These are phyloP conservation scores for Candida tibetensis DNA, from an alignment of 805 yeast species.

Conservation along the genomic window DNA sequence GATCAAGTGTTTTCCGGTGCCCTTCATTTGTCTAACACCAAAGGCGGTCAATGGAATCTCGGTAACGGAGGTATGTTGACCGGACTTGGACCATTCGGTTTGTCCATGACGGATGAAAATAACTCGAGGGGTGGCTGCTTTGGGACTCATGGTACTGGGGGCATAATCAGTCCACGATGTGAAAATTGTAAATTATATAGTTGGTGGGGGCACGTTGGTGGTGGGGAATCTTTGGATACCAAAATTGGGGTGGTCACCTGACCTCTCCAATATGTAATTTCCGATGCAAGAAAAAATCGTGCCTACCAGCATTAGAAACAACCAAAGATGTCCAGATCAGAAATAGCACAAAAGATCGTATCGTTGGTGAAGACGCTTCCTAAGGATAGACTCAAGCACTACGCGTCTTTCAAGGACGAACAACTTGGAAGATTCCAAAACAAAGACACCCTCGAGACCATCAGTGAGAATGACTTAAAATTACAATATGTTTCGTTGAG, in stretches of 20 bases:
- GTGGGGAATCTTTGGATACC: too few relatives aligned
- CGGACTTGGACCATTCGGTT: slow-evolving; percentile 94
- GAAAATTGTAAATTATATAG: too few relatives aligned
- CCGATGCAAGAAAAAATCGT: too few relatives aligned
- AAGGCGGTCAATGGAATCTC: slow-evolving; percentile 75
- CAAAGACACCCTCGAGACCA: slow-evolving; percentile 30
- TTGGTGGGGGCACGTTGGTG: too few relatives aligned
- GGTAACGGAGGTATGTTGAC: slow-evolving; percentile 86
- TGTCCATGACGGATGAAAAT: slow-evolving; percentile 82
- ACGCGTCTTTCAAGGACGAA: slow-evolving; percentile 64
- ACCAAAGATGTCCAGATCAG: slow-evolving; percentile 15
- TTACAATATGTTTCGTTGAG: slow-evolving; percentile 59
- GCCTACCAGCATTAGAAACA: too few relatives aligned
- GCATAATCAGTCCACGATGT: too few relatives aligned
- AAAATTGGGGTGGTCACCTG: too few relatives aligned
- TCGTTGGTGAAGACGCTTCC: slow-evolving; percentile 62
- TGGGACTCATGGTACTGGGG: background rate
- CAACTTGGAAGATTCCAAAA: slow-evolving; percentile 49
- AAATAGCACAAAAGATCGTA: slow-evolving; percentile 56
- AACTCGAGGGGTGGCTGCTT: slow-evolving; percentile 54
- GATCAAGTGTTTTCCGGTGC: slow-evolving; percentile 70
- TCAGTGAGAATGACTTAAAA: slow-evolving; percentile 51
- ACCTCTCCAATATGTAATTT: too few relatives aligned
- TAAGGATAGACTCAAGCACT: slow-evolving; percentile 63
- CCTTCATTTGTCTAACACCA: slow-evolving; percentile 73